These are phyloP conservation scores for Circinella minor DNA, from an alignment of 371 early-diverging fungal genomes.

Conservation along the genomic window DNA sequence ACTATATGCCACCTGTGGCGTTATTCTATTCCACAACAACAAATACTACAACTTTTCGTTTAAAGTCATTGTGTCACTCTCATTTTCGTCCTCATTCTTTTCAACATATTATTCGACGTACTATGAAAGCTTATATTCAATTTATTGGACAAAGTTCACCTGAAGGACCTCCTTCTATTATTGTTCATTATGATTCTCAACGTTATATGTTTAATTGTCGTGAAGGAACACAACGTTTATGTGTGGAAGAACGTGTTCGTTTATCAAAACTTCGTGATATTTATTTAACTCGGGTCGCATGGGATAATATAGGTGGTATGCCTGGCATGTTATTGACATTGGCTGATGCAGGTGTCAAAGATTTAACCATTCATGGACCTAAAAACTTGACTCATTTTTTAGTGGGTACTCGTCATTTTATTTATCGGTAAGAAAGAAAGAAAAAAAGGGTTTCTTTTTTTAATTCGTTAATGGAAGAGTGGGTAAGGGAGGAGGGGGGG, in stretches of 20 bases:
- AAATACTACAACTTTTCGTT: not conserved
- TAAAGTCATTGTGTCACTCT: not conserved
- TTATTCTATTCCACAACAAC: not conserved
- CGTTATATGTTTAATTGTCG: slow-evolving; percentile 95
- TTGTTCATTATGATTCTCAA: slow-evolving; percentile 79
- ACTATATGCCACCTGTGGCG: slow-evolving; percentile 6
- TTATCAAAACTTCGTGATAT: slow-evolving; percentile 73
- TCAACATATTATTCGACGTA: slow-evolving; percentile 19
- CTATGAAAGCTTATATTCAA: slow-evolving; percentile 83
- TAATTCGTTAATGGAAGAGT: not conserved
- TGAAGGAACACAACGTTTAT: slow-evolving; percentile 91
- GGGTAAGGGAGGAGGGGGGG: too few species aligned
- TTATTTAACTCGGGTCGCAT: slow-evolving; percentile 79
- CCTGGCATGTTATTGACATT: slow-evolving; percentile 93
- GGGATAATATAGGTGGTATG: slow-evolving; percentile 89
- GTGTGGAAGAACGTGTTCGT: slow-evolving; percentile 75
- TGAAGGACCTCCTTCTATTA: slow-evolving; percentile 75
- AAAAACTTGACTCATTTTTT: slow-evolving; percentile 83
- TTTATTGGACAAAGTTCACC: slow-evolving; percentile 74
- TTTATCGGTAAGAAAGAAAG: slow-evolving; percentile 55
- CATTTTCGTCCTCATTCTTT: not conserved
- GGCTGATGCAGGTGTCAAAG: slow-evolving; percentile 73
- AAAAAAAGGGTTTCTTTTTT: not conserved
- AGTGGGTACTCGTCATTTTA: slow-evolving; percentile 82
- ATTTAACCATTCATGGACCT: slow-evolving; percentile 71